Evolutionary conservation across 352 stramenopile species (phyloP), one percentile per base, ranked within the genome.

Genomic region (Pythium periplocum): DNA sequence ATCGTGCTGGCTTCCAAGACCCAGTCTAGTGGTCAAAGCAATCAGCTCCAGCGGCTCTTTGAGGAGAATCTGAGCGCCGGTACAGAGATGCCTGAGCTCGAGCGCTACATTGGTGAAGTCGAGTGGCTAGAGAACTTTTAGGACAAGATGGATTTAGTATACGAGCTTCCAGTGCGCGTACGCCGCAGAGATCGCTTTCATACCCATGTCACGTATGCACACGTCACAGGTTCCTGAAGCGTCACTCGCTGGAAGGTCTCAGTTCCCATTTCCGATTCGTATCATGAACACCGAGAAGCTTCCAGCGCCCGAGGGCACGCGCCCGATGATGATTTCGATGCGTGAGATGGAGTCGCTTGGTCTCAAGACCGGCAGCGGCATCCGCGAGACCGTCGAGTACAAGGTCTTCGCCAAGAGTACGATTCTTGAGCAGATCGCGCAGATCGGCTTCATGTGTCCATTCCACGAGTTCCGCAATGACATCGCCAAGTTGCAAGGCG

Each of bases 291-390:
- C 31, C 0, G 56, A 70, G 53, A 71, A 78, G 56, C 62, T 81
- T 37, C 61, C 68, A 6, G 65, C 79, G 41, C 82, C 79, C 11
- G 74, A 86, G 48, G 79, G 82, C 64, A 86, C 78, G 36, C 73
- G 76, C 34, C 73, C 82, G 30, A 79, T 93, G 73, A 88, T 93
- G 79, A 88, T 93, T 53, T 89, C 79, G 2, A 90, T 90, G 82
- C 73, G 80, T 6, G 80, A 93, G 65, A 93, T 93, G 82, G 82
- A 93, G 56, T 83, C 73, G 47, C 66, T 88, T 39, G 76, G 62
- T 2, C 68, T 93, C 55, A 93, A 93, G 64, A 93, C 76, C 3
- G 82, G 82, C 51, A 87, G 72, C 51, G 82, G 82, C 0, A 50
- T 93, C 30, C 81, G 81, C 8, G 79, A 93, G 59, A 90, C 82